Evolutionary conservation across 2,329 filamentous ascomycete genomes (phyloP).

Genomic region (Xylaria sp.): DNA sequence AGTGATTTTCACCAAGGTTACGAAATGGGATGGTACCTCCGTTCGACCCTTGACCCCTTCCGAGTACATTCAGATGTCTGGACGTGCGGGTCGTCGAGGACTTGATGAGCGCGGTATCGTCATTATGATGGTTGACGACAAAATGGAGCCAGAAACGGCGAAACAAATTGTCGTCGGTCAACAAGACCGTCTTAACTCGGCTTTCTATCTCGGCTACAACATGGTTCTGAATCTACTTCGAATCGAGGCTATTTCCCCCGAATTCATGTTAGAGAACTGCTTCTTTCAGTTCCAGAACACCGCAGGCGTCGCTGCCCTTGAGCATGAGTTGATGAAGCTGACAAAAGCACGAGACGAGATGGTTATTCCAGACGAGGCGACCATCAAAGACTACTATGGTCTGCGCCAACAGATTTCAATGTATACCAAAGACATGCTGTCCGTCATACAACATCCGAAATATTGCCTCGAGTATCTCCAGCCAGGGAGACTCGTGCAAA

Average conservation of each 20-base stretch:
- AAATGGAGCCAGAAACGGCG: conserved; percentile 91
- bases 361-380: conserved; percentile 81
- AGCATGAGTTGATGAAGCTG: conserved; percentile 79
- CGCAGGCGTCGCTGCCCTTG: conserved; percentile 79
- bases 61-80: conserved; percentile 99
- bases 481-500: conserved; percentile 81
- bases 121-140: conserved; percentile 99
- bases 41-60: conserved; percentile 87
- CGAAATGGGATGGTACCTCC: conserved; percentile 86
- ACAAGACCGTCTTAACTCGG: conserved; percentile 96
- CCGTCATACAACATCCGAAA: conserved; percentile 88
- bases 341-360: conserved; percentile 75
- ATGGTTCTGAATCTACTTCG: conserved; percentile 97
- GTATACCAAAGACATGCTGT: conserved; percentile 86
- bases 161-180: conserved; percentile 95
- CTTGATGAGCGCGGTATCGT: conserved; percentile 97
- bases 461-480: conserved; percentile 86
- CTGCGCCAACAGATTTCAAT: conserved; percentile 80
- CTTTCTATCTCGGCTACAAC: conserved; percentile 97
- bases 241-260: conserved; percentile 98
- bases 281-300: conserved; percentile 99
- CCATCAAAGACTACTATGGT: conserved; percentile 92
- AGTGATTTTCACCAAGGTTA: conserved; percentile 96
- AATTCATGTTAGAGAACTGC: conserved; percentile 98
- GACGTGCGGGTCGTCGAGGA: conserved; percentile 92